Percentiles rank a stretch among this genome's conserved stretches.
phyloP scores from a whole-genome alignment of 2,329 filamentous ascomycete genomes.

The Periconia digitata region DNA sequence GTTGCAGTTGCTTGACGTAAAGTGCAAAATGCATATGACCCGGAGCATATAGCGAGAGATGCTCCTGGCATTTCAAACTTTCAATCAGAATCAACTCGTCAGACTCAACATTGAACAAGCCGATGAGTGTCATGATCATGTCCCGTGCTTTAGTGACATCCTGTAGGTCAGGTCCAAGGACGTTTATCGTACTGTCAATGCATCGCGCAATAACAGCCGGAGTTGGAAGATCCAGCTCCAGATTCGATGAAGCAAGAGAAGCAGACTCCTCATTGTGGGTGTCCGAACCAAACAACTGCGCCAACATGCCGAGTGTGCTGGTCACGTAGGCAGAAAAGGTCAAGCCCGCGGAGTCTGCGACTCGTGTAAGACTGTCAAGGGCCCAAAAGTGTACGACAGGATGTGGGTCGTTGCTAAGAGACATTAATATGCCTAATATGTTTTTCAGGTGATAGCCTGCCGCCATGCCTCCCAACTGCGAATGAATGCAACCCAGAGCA shows the following conservation, averaged over 20 bases:
- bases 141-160: slow-evolving; percentile 90
- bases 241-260: slow-evolving; percentile 81
- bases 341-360: slow-evolving; percentile 88
- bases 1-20: slow-evolving; percentile 82
- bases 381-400: slow-evolving; percentile 97
- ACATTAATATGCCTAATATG: slow-evolving; percentile 97
- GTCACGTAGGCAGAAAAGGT: slow-evolving; percentile 90
- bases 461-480: slow-evolving; percentile 95
- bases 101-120: slow-evolving; percentile 77
- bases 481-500: slow-evolving; percentile 89
- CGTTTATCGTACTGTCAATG: slow-evolving; percentile 94
- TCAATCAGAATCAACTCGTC: slow-evolving; percentile 72
- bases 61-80: slow-evolving; percentile 81
- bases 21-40: slow-evolving; percentile 79
- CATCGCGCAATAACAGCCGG: slow-evolving; percentile 82
- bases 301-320: slow-evolving; percentile 88
- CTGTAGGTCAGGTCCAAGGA: slow-evolving; percentile 91
- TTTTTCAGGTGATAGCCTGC: slow-evolving; percentile 95
- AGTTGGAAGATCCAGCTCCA: slow-evolving; percentile 83
- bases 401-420: slow-evolving; percentile 91
- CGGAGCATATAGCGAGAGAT: slow-evolving; percentile 88
- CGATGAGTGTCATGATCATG: slow-evolving; percentile 82
- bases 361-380: slow-evolving; percentile 80
- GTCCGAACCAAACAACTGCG: slow-evolving; percentile 88
- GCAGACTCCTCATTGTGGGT: slow-evolving; percentile 84